These are phyloP conservation scores for Prinsepia uniflora DNA, from an alignment of 306 rosid genomes.

Conservation along the genomic window DNA sequence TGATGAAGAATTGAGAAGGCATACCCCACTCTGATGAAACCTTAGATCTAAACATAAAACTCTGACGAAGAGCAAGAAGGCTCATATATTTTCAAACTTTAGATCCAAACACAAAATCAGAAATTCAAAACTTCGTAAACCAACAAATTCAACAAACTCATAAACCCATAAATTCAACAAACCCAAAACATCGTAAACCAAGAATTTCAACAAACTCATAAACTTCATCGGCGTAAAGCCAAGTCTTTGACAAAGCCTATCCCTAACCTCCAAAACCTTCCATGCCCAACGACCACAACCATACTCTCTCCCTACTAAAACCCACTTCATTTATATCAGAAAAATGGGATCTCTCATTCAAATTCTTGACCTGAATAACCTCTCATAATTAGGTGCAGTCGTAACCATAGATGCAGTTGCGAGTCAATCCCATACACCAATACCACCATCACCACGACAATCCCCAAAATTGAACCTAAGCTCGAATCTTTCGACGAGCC, in stretches of 20 bases:
- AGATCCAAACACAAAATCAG: no score
- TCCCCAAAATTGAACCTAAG: conserved; percentile 66
- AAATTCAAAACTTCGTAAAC: no score
- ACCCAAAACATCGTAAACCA: no score
- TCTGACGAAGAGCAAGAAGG: no score
- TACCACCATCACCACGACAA: conserved; percentile 9
- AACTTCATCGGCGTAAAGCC: no score
- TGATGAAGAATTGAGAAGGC: no score
- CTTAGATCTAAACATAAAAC: no score
- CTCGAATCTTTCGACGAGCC: conserved; percentile 61
- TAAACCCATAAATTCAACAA: no score
- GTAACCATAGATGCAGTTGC: conserved; percentile 4
- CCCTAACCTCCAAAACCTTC: not conserved
- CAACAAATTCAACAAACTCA: no score
- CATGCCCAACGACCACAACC: conserved; percentile 23
- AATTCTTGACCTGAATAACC: conserved; percentile 46
- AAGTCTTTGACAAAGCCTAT: not conserved
- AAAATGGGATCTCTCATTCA: conserved; percentile 55
- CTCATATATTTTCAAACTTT: no score
- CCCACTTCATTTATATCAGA: not conserved
- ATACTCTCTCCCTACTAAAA: not conserved
- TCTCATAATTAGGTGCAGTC: conserved; percentile 26
- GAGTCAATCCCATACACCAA: conserved; percentile 14
- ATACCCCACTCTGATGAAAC: no score
- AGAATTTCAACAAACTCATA: no score